A percentile compares a stretch with the other conserved stretches of the same genome.
Conservation (phyloP, 805 yeast species). For the Pichia deserticola region DNA sequence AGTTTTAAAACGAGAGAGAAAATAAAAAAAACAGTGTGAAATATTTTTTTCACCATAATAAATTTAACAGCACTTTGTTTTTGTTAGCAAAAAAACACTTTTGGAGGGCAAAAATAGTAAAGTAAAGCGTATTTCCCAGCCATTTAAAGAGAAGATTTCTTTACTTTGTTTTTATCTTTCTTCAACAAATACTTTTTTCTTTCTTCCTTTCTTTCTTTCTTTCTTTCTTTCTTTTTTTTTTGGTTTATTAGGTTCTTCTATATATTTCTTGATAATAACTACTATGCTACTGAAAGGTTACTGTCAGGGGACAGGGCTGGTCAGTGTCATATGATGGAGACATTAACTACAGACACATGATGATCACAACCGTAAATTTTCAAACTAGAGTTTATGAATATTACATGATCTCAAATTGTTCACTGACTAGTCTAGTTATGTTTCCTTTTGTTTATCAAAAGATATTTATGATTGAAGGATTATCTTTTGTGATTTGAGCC, state of each 20-base stretch:
- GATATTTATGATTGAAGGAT: no score
- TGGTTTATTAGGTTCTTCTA: background rate
- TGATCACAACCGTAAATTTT: constrained; percentile 39
- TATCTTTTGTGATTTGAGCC: background rate
- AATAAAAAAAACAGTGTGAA: no score
- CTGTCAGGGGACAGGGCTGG: background rate
- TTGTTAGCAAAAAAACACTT: no score
- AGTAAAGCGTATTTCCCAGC: no score
- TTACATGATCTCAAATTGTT: constrained; percentile 40
- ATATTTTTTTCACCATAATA: no score
- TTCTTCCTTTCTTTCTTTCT: background rate
- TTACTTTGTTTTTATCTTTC: background rate
- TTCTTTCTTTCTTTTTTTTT: background rate
- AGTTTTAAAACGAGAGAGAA: no score
- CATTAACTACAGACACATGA: constrained; percentile 23
- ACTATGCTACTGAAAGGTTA: background rate
- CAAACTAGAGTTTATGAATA: constrained; percentile 67
- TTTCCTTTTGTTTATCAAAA: background rate
- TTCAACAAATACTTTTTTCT: background rate
- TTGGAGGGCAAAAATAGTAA: no score
- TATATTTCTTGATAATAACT: no score
- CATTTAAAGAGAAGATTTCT: background rate
- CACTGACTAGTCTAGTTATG: constrained; percentile 20
- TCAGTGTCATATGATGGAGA: background rate
- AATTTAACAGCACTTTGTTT: no score